Evolutionary conservation across 768 basidiomycete species (phyloP).

Genomic region (Pisolithus sp.): DNA sequence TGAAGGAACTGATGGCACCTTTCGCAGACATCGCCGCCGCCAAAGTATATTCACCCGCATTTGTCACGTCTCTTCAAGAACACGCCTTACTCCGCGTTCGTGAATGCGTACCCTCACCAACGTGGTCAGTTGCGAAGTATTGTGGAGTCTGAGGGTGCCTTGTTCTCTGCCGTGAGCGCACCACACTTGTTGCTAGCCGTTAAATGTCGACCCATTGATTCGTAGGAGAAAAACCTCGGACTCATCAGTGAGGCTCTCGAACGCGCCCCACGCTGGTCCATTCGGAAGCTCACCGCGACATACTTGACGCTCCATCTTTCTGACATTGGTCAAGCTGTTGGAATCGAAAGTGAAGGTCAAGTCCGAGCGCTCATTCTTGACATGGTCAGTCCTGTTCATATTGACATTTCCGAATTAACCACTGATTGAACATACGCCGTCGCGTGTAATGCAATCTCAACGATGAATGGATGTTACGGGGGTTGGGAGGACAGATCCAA

Average conservation of each 20-base stretch:
- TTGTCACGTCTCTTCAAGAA: slow-evolving; percentile 59
- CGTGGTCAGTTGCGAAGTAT: slow-evolving; percentile 38
- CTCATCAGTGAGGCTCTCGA: slow-evolving; percentile 60
- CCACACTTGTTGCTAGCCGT: background rate
- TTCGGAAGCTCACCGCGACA: slow-evolving; percentile 75
- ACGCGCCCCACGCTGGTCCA: slow-evolving; percentile 69
- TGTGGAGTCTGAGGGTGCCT: slow-evolving; percentile 46
- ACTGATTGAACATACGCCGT: background rate
- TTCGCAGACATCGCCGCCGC: slow-evolving; percentile 37
- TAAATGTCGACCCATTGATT: background rate
- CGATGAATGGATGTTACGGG: background rate
- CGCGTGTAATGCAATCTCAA: too few species aligned
- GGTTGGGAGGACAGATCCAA: slow-evolving; percentile 48
- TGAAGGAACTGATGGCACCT: background rate
- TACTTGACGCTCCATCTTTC: slow-evolving; percentile 71
- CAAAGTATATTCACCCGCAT: slow-evolving; percentile 65
- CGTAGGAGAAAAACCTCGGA: slow-evolving; percentile 67
- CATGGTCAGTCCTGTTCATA: slow-evolving; percentile 51
- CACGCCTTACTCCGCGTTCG: slow-evolving; percentile 58
- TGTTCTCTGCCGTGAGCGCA: slow-evolving; percentile 46
- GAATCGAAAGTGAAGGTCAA: slow-evolving; percentile 42
- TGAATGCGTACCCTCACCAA: slow-evolving; percentile 59
- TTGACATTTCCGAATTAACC: background rate
- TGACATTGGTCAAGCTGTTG: slow-evolving; percentile 55
- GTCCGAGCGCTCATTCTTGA: slow-evolving; percentile 55